Evolutionary conservation across 2,329 filamentous ascomycete species (phyloP), one percentile per base, ranked within the genome.

Genomic region (Phialophora verrucosa): DNA sequence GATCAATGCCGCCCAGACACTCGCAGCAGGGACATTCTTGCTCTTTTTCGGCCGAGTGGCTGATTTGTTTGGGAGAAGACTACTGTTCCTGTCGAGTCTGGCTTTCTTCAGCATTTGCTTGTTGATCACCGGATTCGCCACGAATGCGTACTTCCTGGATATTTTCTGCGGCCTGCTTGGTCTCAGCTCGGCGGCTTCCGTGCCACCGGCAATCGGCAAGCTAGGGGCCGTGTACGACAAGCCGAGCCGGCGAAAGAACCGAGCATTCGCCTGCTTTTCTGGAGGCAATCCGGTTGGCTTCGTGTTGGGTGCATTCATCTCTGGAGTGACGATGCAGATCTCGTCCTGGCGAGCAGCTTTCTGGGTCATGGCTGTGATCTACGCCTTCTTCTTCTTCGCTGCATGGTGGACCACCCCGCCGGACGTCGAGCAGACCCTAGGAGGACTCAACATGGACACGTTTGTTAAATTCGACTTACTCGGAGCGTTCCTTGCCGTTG

Each of bases 31-130:
- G 6, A 83, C 88, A 0, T 87, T 91, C 71, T 82, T 91, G 68
- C 81, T 91, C 8, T 85, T 88, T 71, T 88, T 91, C 66, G 88
- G 88, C 47, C 86, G 85, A 70, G 77, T 90, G 6, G 87, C 88
- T 1, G 88, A 91, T 73, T 79, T 90, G 53, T 86, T 90, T 56
- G 88, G 88, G n/a, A 83, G 88, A 38, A 87, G 87, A 70, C 70
- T 77, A 0, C 81, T 90, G 74, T 87, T 90, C 72, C 81, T 90
- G 20, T 76, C 77, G 10, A 88, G 87, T 54, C 83, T 90, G 79
- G 82, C 82, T 17, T 80, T 85, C 23, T 89, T 89, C 73, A 82
- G 84, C 3, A 75, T 86, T 27, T 83, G 87, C 67, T 78, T 83
- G 2, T 76, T 90, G 42, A 81, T 84, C 1, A 83, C 86, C 0